These are phyloP conservation scores for grape (Vitis vinifera) DNA, from an alignment of 164 flowering plant genomes.

Conservation along the genomic window DNA sequence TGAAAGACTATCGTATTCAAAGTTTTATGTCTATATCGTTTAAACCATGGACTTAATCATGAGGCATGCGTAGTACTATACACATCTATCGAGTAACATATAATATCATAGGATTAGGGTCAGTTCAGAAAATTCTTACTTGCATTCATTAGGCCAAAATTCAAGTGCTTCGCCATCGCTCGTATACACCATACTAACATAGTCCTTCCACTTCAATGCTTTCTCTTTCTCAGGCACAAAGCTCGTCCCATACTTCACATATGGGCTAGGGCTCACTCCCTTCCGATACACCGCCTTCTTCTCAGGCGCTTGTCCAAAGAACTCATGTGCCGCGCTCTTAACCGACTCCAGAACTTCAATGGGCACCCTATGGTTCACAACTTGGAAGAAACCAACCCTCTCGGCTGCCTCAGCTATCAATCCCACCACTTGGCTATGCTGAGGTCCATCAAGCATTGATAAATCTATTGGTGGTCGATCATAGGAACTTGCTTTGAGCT, in stretches of 20 bases:
- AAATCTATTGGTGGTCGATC: constrained; percentile 28
- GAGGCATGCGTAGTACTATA: too few relatives aligned
- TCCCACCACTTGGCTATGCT: constrained; percentile 25
- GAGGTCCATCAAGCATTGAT: constrained; percentile 31
- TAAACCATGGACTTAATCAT: too few relatives aligned
- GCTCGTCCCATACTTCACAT: constrained; percentile 39
- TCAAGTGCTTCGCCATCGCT: constrained; percentile 37
- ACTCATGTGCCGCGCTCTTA: constrained; percentile 29
- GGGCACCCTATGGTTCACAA: constrained; percentile 43
- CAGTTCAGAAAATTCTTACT: constrained; percentile 16
- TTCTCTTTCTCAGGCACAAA: constrained; percentile 49
- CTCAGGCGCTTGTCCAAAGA: constrained; percentile 20
- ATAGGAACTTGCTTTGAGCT: neutral
- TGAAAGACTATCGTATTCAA: too few relatives aligned
- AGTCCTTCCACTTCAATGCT: constrained; percentile 53
- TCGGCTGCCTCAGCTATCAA: constrained; percentile 30
- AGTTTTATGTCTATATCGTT: too few relatives aligned
- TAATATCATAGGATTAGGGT: neutral
- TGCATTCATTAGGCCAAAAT: constrained; percentile 43
- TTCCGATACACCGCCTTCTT: constrained; percentile 28
- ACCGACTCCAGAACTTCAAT: constrained; percentile 35
- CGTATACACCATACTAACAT: constrained; percentile 34
- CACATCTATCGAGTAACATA: too few relatives aligned
- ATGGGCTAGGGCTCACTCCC: constrained; percentile 31
- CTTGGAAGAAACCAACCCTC: constrained; percentile 47